Evolutionary conservation across 2,329 filamentous ascomycete genomes (phyloP), one percentile per base, ranked within the genome.

Genomic region (Mariannaea elegans): DNA sequence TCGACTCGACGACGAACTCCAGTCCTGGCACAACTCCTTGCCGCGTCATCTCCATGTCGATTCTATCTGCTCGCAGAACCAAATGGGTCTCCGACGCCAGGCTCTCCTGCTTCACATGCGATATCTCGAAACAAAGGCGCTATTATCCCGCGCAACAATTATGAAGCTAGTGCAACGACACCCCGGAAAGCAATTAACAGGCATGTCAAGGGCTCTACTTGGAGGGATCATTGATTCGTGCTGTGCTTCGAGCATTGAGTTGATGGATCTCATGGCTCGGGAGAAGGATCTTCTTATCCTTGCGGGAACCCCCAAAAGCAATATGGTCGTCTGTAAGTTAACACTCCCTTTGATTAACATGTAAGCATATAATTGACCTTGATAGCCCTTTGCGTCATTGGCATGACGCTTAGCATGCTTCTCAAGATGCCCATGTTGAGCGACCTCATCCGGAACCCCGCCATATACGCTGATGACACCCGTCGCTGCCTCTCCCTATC

Each of bases 391-490:
- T 56, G 63, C 49, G 63, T 70, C 47, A 57, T 56, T 4, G 69
- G 69, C 41, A 69, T 69, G 59, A 70, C 65, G 18, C 66, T 71
- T 34, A 57, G 57, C 24, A 48, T 71, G 50, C 55, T 71, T 1
- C 61, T 62, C 13, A 66, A 68, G 12, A 60, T 65, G 36, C 65
- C 67, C 16, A 50, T 70, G 13, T 64, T 71, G 8, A 59, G 56
- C 31, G 61, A 64, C 29, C 61, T 59, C 1, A 57, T 64, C 47
- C 61, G 60, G 16, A 71, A 64, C 23, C 63, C 65, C 14, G 41
- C 38, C 21, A 61, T 56, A 9, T 51, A 64, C 3, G 61, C 60
- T 2, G 61, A 67, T 4, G 69, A 71, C 31, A 66, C 62, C 4
- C 57, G 48, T 14, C 55, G 67, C 12, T 71, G 69, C n/a, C 65